Evolutionary conservation across 2,329 filamentous ascomycete species (phyloP).

Genomic region (Sporothrix mexicana): DNA sequence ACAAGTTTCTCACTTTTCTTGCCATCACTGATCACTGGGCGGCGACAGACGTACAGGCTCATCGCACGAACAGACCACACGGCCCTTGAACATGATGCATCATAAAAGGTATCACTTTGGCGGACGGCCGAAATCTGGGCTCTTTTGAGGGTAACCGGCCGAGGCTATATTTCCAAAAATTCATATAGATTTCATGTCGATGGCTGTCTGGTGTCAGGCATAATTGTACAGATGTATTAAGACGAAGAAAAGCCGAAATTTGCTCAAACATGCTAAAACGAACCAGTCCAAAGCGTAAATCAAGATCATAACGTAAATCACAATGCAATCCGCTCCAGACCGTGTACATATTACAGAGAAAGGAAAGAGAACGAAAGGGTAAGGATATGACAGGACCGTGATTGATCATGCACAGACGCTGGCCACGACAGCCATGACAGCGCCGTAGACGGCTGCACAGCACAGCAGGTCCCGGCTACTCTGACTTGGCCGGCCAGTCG

Average conservation of each 20-base stretch:
- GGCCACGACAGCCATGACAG: slow-evolving; percentile 36
- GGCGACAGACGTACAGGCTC: no score
- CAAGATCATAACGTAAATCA: neutral
- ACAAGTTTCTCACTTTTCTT: no score
- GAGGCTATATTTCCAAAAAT: no score
- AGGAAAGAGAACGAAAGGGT: no score
- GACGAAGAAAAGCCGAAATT: neutral
- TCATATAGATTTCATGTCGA: no score
- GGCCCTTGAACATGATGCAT: no score
- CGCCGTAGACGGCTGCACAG: slow-evolving; percentile 35
- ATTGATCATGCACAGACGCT: neutral
- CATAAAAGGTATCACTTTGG: no score
- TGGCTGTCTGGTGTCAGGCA: neutral
- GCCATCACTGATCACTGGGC: no score
- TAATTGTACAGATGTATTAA: slow-evolving; percentile 9
- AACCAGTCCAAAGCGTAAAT: neutral
- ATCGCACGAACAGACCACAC: no score
- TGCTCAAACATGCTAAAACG: neutral
- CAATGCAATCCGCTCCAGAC: neutral
- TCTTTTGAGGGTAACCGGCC: no score
- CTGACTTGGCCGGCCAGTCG: neutral
- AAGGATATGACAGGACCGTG: no score
- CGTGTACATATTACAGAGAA: slow-evolving; percentile 5
- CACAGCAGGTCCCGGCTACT: slow-evolving; percentile 32
- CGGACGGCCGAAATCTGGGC: no score